Evolutionary conservation across 805 yeast genomes (phyloP).

Genomic region (Saccharomycopsis javanensis): DNA sequence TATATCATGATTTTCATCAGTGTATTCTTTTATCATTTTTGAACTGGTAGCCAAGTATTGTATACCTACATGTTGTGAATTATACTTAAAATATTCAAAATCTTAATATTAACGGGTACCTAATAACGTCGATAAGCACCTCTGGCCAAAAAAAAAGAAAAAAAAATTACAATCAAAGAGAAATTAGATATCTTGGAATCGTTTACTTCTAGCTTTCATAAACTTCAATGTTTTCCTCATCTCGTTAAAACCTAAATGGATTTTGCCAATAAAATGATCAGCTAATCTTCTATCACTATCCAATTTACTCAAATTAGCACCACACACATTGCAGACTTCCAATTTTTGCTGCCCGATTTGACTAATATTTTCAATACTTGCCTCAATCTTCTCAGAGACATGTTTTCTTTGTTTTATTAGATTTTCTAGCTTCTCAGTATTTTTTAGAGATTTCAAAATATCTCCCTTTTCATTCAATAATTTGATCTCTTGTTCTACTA

Average conservation of each 20-base stretch:
- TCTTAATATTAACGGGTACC: too few species aligned
- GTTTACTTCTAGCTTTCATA: background rate
- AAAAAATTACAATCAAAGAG: too few species aligned
- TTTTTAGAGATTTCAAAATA: conserved; percentile 40
- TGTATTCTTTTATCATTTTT: too few species aligned
- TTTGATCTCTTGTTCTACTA: conserved; percentile 58
- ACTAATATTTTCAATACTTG: conserved; percentile 61
- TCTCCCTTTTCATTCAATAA: conserved; percentile 42
- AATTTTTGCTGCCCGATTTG: conserved; percentile 83
- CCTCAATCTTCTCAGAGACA: conserved; percentile 47
- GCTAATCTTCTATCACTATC: conserved; percentile 85
- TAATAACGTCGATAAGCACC: too few species aligned
- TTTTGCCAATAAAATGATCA: conserved; percentile 82
- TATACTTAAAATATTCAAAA: too few species aligned
- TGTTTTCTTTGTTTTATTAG: conserved; percentile 39
- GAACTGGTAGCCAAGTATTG: too few species aligned
- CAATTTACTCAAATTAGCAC: conserved; percentile 74
- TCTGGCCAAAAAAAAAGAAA: too few species aligned
- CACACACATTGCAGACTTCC: conserved; percentile 85
- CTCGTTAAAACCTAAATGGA: conserved; percentile 72
- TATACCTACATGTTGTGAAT: too few species aligned
- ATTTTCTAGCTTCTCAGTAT: conserved; percentile 37
- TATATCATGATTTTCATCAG: too few species aligned
- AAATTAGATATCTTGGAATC: background rate
- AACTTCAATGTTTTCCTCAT: conserved; percentile 48